A percentile compares a stretch with the other conserved stretches of the same genome.
Evolutionary conservation across 306 rosid genomes (phyloP).

Genomic region (Dalbergia cochinchinensis): DNA sequence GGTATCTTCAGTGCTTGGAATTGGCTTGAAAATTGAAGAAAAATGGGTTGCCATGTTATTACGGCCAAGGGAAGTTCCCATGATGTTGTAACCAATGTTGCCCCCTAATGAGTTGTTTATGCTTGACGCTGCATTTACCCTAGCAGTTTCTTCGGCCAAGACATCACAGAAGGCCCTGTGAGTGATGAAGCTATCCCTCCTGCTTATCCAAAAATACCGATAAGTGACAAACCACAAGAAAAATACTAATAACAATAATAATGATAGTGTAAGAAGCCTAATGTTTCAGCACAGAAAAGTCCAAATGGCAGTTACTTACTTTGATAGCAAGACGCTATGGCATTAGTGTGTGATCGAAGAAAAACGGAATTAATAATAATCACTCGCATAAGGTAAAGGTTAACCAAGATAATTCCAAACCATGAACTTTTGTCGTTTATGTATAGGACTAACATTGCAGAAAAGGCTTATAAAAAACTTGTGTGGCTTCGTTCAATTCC

Average conservation of each 20-base stretch:
- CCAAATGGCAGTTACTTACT: neutral
- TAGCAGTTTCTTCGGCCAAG: constrained; percentile 83
- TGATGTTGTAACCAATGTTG: constrained; percentile 56
- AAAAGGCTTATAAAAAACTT: neutral
- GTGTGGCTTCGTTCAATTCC: constrained; percentile 33
- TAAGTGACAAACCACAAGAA: neutral
- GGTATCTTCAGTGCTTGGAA: constrained; percentile 36
- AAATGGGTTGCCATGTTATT: constrained; percentile 54
- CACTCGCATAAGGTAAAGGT: neutral
- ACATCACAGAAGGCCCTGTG: constrained; percentile 86
- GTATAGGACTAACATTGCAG: constrained; percentile 15
- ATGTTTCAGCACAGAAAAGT: neutral
- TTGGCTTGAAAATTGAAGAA: constrained; percentile 63
- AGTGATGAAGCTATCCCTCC: constrained; percentile 83
- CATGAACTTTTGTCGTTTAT: neutral
- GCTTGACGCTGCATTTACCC: constrained; percentile 62
- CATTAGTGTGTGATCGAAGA: neutral
- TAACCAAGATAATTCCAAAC: constrained; percentile 38
- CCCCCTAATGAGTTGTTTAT: constrained; percentile 40
- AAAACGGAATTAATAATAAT: neutral
- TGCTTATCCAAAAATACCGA: constrained; percentile 45
- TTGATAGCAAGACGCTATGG: too few relatives aligned
- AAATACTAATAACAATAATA: neutral
- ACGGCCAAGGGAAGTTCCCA: constrained; percentile 53
- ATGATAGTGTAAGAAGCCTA: constrained; percentile 12